Evolutionary conservation across 768 basidiomycete genomes (phyloP).

Genomic region (Boletus sp.): DNA sequence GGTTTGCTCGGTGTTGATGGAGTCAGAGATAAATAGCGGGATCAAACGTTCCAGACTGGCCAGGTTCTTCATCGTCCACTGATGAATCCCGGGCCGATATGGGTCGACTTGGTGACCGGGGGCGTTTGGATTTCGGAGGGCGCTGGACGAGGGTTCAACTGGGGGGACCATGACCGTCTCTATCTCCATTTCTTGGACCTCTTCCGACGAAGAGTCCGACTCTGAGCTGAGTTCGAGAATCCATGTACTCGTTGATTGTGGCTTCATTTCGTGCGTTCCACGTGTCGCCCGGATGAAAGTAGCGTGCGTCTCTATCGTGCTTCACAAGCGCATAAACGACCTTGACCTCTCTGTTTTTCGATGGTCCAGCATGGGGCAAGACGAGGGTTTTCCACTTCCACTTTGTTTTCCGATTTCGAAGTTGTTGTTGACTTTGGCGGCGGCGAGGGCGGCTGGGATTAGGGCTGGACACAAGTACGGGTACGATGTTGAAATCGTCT

Average conservation of each 20-base stretch:
- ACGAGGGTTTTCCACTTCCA: constrained; percentile 47
- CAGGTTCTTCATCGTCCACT: constrained; percentile 41
- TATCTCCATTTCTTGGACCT: constrained; percentile 20
- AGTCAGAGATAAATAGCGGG: background rate
- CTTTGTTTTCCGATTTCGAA: constrained; percentile 12
- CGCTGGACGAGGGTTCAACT: constrained; percentile 12
- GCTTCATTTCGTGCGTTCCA: constrained; percentile 30
- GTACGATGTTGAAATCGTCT: background rate
- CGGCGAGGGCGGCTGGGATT: constrained; percentile 2
- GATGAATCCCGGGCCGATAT: constrained; percentile 48
- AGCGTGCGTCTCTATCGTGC: constrained; percentile 17
- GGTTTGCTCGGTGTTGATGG: constrained; percentile 5
- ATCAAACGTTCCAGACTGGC: background rate
- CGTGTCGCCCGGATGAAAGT: constrained; percentile 35
- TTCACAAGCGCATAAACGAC: constrained; percentile 28
- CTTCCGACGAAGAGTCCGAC: constrained; percentile 23
- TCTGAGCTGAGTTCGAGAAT: constrained; percentile 37
- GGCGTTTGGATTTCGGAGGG: constrained; percentile 31
- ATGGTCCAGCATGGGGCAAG: constrained; percentile 18
- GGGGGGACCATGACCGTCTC: constrained; percentile 14
- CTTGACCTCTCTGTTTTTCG: constrained; percentile 32
- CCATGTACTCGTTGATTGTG: constrained; percentile 33
- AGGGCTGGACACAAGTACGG: background rate
- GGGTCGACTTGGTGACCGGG: constrained; percentile 62
- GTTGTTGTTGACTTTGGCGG: constrained; percentile 7